Base-by-base conservation (phyloP, 495 filamentous ascomycete genomes). In the Aspergillus steynii region DNA sequence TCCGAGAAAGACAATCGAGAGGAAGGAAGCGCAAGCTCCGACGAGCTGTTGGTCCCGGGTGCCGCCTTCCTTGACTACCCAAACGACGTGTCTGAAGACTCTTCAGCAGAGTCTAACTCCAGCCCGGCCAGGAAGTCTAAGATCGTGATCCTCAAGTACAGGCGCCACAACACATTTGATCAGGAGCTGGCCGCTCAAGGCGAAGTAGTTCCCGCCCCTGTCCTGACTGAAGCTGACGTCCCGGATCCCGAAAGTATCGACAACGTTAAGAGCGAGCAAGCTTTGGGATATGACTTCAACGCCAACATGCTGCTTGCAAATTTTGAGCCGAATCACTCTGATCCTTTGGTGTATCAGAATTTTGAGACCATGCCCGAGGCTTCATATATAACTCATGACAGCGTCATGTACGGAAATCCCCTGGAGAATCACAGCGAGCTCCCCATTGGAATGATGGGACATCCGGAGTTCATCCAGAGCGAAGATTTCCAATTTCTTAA, bases 31-130 rank as follows among this genome's bases (percentile, higher is more conserved):
- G 7, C 27, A 53, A 45, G 42, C 4, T 29, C 55, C 9, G 56
- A 55, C 4, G 54, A 69, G 20, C 12, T 66, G 2, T 32, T 66
- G 49, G 57, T 65, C 3, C 53, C 63, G 6, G 65, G 63, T 3
- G 68, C 68, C 9, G 56, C 52, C 3, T 64, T 68, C 7, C 61
- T 71, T 7, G 57, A 63, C 3, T 52, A 59, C 25, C 68, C 63
- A 0, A 65, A 64, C 26, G 12, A 49, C 6, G 52, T 25, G 29
- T 31, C 31, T 3, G 29, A 20, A 60, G 25, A 31, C 26, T 42
- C 55, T 32, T 29, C 31, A 42, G 12, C 37, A 3, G 37, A 42
- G 37, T 42, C 37, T 14, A 42, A 12, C 14, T 3, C 10, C 9
- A 42, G 5, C 37, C 37, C 37, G 0, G 49, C 49, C 2, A n/a